Conservation (phyloP, 2,329 filamentous ascomycete species). For the Penicillium sclerotigenum region DNA sequence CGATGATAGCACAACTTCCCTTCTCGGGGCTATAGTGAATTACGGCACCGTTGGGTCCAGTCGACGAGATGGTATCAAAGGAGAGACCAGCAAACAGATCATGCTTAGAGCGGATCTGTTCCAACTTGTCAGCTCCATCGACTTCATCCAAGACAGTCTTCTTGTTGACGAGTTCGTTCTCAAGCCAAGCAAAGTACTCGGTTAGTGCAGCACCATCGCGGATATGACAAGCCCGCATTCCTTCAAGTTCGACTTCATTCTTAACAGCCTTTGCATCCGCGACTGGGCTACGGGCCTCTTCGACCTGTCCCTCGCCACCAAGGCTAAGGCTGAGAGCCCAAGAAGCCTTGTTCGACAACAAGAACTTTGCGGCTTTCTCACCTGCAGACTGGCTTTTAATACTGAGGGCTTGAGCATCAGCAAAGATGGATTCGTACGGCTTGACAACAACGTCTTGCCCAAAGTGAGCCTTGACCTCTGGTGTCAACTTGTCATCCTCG, state of each 20-base stretch:
- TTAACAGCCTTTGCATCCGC: slow-evolving; percentile 92
- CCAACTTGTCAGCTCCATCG: slow-evolving; percentile 84
- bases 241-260: slow-evolving; percentile 81
- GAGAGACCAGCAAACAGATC: slow-evolving; percentile 83
- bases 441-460: slow-evolving; percentile 67
- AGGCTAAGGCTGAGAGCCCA: slow-evolving; percentile 88
- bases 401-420: slow-evolving; percentile 67
- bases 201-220: slow-evolving; percentile 87
- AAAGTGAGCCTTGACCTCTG: slow-evolving; percentile 68
- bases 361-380: slow-evolving; percentile 60
- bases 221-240: slow-evolving; percentile 92
- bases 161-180: slow-evolving; percentile 76
- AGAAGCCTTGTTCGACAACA: slow-evolving; percentile 84
- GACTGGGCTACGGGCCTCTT: slow-evolving; percentile 82
- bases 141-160: slow-evolving; percentile 79
- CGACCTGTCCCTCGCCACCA: slow-evolving; percentile 79
- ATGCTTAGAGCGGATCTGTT: slow-evolving; percentile 58
- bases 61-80: slow-evolving; percentile 94
- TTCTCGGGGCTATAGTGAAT: slow-evolving; percentile 93
- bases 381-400: slow-evolving; percentile 38
- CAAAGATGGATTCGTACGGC: slow-evolving; percentile 78
- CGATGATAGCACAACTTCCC: slow-evolving; percentile 76
- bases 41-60: slow-evolving; percentile 84
- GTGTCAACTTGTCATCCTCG: slow-evolving; percentile 71
- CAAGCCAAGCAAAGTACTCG: slow-evolving; percentile 95